Evolutionary conservation across 176 grass and related monocot genomes (phyloP).

Genomic region (Zoysia japonica): DNA sequence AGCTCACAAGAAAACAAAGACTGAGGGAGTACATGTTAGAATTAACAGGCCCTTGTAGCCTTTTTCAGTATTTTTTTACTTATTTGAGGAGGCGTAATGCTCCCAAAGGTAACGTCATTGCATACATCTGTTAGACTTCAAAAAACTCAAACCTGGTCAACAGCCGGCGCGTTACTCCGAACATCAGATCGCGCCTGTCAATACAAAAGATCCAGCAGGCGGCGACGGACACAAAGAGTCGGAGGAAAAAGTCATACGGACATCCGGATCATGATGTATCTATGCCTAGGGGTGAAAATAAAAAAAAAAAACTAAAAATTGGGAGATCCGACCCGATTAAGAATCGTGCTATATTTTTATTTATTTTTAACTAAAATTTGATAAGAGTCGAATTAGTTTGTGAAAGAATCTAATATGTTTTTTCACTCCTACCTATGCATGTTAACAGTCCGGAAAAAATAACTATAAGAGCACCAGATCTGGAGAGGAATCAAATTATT

Average conservation of each 20-base stretch:
- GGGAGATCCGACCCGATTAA: too few species aligned
- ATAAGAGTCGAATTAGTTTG: too few species aligned
- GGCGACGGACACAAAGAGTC: not conserved
- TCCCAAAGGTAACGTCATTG: not conserved
- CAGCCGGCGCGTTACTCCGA: not conserved
- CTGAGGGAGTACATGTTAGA: too few species aligned
- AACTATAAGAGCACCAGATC: too few species aligned
- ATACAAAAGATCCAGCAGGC: not conserved
- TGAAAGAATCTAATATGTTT: too few species aligned
- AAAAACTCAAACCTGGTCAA: not conserved
- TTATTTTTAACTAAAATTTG: too few species aligned
- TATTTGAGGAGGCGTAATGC: not conserved
- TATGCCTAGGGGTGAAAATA: not conserved
- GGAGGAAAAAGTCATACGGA: not conserved
- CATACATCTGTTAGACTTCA: not conserved
- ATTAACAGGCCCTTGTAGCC: not conserved
- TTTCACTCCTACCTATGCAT: too few species aligned
- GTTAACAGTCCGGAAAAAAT: too few species aligned
- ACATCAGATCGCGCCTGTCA: not conserved
- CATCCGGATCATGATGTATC: not conserved
- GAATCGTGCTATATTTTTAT: too few species aligned
- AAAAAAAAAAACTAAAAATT: too few species aligned
- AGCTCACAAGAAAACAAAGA: too few species aligned
- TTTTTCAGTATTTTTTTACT: not conserved
- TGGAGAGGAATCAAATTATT: too few species aligned